phyloP scores from a whole-genome alignment of 805 yeast species.

The Ogataea pilisensis region DNA sequence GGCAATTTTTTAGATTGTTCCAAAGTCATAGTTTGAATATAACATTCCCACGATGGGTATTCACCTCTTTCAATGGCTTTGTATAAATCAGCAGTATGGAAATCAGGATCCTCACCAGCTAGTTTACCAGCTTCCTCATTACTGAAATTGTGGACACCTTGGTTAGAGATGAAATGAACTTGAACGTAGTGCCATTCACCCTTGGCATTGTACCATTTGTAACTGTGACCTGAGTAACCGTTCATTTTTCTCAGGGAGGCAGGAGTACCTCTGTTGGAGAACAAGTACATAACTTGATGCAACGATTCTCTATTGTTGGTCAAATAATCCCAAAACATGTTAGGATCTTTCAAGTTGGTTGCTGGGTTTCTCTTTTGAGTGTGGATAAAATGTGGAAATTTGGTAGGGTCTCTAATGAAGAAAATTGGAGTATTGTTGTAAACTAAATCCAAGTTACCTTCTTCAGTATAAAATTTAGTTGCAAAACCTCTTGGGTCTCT shows the following conservation, averaged over 20 bases:
- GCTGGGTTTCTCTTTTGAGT: conserved; percentile 85
- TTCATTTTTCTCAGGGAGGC: conserved; percentile 71
- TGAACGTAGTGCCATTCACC: conserved; percentile 80
- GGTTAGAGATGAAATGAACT: conserved; percentile 68
- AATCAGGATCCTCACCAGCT: conserved; percentile 79
- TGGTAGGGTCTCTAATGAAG: conserved; percentile 78
- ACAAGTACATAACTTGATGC: conserved; percentile 71
- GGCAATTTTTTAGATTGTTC: conserved; percentile 71
- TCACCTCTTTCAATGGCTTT: conserved; percentile 75
- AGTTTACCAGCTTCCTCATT: conserved; percentile 66
- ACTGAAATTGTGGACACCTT: conserved; percentile 43
- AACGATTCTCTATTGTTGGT: conserved; percentile 67
- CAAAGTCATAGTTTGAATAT: conserved; percentile 81
- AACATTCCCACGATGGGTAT: conserved; percentile 79
- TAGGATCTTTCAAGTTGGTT: conserved; percentile 73
- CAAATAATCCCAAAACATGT: conserved; percentile 83
- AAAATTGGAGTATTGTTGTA: conserved; percentile 85
- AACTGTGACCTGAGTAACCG: conserved; percentile 82
- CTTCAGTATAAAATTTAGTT: conserved; percentile 75
- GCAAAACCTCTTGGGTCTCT: conserved; percentile 89
- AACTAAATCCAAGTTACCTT: conserved; percentile 81
- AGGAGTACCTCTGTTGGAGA: conserved; percentile 83
- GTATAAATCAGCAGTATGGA: conserved; percentile 75
- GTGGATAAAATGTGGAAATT: conserved; percentile 85
- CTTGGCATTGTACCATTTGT: conserved; percentile 70